Percentiles rank a stretch among this genome's conserved stretches.
Conservation (phyloP, 352 stramenopile genomes). For the Phytopythium chamaehyphon region DNA sequence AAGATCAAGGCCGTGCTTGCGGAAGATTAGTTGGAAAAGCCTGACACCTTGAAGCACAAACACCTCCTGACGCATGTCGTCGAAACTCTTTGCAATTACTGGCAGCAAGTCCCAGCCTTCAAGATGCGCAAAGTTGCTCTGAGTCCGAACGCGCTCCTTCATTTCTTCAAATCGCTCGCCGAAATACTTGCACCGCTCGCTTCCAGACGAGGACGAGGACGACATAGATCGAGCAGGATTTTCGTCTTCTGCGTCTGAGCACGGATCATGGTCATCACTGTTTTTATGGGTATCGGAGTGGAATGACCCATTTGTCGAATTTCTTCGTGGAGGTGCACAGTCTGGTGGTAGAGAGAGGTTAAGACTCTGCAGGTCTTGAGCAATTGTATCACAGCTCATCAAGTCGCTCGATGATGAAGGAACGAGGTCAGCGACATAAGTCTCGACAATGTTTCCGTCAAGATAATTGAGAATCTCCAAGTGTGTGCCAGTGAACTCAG, state of each 20-base stretch:
- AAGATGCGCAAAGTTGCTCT: slow-evolving; percentile 59
- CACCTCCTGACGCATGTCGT: slow-evolving; percentile 96
- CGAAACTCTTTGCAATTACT: slow-evolving; percentile 97
- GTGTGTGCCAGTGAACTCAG: slow-evolving; percentile 13
- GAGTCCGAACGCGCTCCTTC: slow-evolving; percentile 70
- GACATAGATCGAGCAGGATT: slow-evolving; percentile 7
- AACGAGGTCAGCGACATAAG: slow-evolving; percentile 41
- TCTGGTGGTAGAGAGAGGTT: slow-evolving; percentile 17
- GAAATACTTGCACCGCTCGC: slow-evolving; percentile 34
- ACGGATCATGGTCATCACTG: slow-evolving; percentile 5
- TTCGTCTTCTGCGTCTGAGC: slow-evolving; percentile 1
- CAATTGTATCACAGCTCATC: slow-evolving; percentile 10
- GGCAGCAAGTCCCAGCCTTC: slow-evolving; percentile 84
- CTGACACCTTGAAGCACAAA: slow-evolving; percentile 95
- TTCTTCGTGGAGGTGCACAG: slow-evolving; percentile 19
- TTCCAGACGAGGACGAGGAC: slow-evolving; percentile 15
- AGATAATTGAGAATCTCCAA: slow-evolving; percentile 54
- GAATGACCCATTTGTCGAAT: slow-evolving; percentile 10
- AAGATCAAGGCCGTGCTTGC: slow-evolving; percentile 83
- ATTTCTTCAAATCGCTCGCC: slow-evolving; percentile 90
- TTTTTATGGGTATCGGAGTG: slow-evolving; percentile 15
- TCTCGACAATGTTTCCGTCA: slow-evolving; percentile 39
- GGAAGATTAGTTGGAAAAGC: slow-evolving; percentile 92
- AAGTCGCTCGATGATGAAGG: slow-evolving; percentile 9
- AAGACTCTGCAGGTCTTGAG: slow-evolving; percentile 30